Evolutionary conservation across 1,284 basidiomycete genomes (phyloP).

Genomic region (Sporisorium sorghi): DNA sequence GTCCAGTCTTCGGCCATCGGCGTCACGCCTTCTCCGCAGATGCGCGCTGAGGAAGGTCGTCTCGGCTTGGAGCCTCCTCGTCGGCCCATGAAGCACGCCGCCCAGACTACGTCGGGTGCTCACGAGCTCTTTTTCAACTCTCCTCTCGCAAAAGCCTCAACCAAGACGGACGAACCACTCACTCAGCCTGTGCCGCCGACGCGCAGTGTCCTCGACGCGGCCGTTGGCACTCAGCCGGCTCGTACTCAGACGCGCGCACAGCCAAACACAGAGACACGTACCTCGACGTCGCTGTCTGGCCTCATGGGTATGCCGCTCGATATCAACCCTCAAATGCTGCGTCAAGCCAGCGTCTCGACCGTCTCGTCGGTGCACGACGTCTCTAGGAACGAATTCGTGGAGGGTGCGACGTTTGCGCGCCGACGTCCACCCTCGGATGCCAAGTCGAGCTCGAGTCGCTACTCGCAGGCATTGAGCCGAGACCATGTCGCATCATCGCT

Average conservation of each 20-base stretch:
- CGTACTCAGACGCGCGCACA: constrained; percentile 20
- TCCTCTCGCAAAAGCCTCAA: constrained; percentile 44
- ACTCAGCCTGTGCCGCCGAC: constrained; percentile 15
- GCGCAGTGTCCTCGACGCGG: constrained; percentile 20
- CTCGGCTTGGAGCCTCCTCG: constrained; percentile 35
- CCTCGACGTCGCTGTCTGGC: constrained; percentile 44
- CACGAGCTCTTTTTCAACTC: constrained; percentile 28
- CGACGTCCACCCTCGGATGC: constrained; percentile 39
- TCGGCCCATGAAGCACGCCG: constrained; percentile 30
- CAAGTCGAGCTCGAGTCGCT: constrained; percentile 43
- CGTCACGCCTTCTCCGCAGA: constrained; percentile 49
- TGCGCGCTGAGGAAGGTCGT: constrained; percentile 35
- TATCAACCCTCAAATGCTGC: constrained; percentile 39
- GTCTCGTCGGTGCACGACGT: constrained; percentile 27
- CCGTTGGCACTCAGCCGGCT: not conserved
- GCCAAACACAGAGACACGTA: constrained; percentile 24
- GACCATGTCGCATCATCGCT: constrained; percentile 36
- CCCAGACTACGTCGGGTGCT: not conserved
- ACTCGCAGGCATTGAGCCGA: constrained; percentile 39
- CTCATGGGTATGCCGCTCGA: constrained; percentile 55
- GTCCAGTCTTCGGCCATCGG: constrained; percentile 50
- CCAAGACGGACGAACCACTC: constrained; percentile 45
- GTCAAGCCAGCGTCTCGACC: constrained; percentile 37
- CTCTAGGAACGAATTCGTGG: constrained; percentile 8
- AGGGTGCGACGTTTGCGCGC: constrained; percentile 14